phyloP scores from a whole-genome alignment of 495 filamentous ascomycete species.

The Hypoxylon intermedium region DNA sequence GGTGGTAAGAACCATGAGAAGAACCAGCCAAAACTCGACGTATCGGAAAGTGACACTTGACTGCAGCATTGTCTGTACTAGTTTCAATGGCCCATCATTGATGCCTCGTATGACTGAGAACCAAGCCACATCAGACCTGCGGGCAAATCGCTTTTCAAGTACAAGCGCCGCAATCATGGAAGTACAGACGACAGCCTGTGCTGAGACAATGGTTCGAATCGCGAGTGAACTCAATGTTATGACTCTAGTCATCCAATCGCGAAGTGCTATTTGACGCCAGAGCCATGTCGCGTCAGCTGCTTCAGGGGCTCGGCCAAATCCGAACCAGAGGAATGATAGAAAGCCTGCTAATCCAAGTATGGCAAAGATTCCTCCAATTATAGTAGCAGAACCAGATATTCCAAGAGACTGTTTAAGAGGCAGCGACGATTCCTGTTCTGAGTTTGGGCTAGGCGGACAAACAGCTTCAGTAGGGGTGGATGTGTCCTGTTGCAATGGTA shows the following conservation, averaged over 20 bases:
- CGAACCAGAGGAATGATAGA: not conserved
- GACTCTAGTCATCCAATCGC: not conserved
- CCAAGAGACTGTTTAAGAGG: not conserved
- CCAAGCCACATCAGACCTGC: not conserved
- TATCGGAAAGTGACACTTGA: not conserved
- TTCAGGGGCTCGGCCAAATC: not conserved
- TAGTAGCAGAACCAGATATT: not conserved
- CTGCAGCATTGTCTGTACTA: not conserved
- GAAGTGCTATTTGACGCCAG: not conserved
- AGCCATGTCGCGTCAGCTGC: not conserved
- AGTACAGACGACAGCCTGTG: not conserved
- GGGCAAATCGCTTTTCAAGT: not conserved
- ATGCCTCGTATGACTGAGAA: not conserved
- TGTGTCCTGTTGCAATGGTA: too few relatives aligned
- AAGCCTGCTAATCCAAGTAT: not conserved
- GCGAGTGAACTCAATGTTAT: not conserved
- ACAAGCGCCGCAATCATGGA: not conserved
- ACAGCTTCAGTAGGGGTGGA: too few relatives aligned
- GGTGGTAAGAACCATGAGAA: not conserved
- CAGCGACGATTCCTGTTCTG: not conserved
- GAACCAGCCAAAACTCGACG: not conserved
- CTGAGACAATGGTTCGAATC: not conserved
- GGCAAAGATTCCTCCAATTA: not conserved
- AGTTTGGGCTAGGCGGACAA: too few relatives aligned
- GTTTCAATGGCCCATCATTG: not conserved